phyloP scores from a whole-genome alignment of 805 yeast species.

The Torulaspora maleeae region DNA sequence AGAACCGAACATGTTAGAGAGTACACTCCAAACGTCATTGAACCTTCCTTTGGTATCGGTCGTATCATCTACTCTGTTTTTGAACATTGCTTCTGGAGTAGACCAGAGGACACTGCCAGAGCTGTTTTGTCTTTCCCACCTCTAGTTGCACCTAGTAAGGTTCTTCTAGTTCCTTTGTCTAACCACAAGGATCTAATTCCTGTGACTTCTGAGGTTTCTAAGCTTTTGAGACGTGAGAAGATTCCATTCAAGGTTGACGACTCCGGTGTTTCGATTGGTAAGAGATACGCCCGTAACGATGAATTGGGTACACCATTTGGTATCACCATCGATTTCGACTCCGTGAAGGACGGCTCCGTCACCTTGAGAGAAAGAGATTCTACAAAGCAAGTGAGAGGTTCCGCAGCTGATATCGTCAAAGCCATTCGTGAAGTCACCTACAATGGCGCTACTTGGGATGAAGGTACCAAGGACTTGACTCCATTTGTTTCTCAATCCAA shows the following conservation, averaged over 20 bases:
- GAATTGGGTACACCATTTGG: constrained; percentile 99
- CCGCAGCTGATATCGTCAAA: constrained; percentile 62
- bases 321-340: constrained; percentile 92
- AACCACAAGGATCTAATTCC: constrained; percentile 77
- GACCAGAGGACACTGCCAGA: constrained; percentile 86
- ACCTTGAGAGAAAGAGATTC: constrained; percentile 97
- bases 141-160: constrained; percentile 95
- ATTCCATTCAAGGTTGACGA: constrained; percentile 95
- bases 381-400: constrained; percentile 94
- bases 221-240: constrained; percentile 68
- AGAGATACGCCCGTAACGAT: constrained; percentile 96
- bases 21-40: constrained; percentile 94
- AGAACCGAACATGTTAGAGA: constrained; percentile 90
- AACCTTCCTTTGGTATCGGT: constrained; percentile 99
- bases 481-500: constrained; percentile 70
- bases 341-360: constrained; percentile 79
- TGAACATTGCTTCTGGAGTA: constrained; percentile 92
- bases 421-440: constrained; percentile 76
- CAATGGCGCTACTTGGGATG: constrained; percentile 73
- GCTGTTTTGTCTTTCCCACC: constrained; percentile 92
- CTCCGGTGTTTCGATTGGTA: constrained; percentile 95
- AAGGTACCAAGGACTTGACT: constrained; percentile 69
- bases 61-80: constrained; percentile 89
- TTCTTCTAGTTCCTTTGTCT: constrained; percentile 88
- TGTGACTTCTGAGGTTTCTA: constrained; percentile 62